Conservation (phyloP, 441 rosid genomes). For the Biscutella auriculata region DNA sequence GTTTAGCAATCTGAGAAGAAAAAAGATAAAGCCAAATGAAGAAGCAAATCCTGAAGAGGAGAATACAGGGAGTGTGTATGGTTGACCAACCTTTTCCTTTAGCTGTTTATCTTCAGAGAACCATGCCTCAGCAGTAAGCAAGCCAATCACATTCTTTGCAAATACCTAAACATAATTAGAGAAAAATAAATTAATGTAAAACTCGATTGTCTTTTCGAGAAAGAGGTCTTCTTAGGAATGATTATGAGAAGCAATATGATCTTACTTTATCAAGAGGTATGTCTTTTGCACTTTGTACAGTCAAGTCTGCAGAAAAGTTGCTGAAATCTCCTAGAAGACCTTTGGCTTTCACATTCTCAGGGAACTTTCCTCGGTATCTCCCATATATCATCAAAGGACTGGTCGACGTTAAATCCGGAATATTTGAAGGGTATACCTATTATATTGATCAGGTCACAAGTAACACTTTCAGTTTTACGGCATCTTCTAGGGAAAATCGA, state of each 20-base stretch:
- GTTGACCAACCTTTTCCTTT: conserved; percentile 53
- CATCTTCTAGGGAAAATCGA: neutral
- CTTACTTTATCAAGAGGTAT: conserved; percentile 68
- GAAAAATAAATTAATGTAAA: neutral
- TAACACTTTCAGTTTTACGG: conserved; percentile 7
- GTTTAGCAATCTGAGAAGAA: conserved; percentile 43
- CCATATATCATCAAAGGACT: conserved; percentile 55
- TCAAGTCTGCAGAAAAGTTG: conserved; percentile 42
- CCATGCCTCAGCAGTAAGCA: conserved; percentile 89
- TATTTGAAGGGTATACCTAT: conserved; percentile 53
- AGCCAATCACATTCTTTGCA: conserved; percentile 65
- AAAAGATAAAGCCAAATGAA: neutral
- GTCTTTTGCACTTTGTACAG: conserved; percentile 46
- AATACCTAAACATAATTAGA: conserved; percentile 29
- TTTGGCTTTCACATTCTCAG: conserved; percentile 41
- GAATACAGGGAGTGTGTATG: neutral
- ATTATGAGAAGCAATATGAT: neutral
- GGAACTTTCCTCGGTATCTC: conserved; percentile 63
- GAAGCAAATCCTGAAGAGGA: neutral
- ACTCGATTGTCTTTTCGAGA: neutral
- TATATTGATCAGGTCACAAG: conserved; percentile 18
- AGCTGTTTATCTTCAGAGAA: conserved; percentile 57
- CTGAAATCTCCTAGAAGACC: conserved; percentile 64
- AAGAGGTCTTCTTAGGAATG: neutral
- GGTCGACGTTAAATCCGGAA: conserved; percentile 70